phyloP scores from a whole-genome alignment of 2,329 filamentous ascomycete species.

The Mariannaea elegans region DNA sequence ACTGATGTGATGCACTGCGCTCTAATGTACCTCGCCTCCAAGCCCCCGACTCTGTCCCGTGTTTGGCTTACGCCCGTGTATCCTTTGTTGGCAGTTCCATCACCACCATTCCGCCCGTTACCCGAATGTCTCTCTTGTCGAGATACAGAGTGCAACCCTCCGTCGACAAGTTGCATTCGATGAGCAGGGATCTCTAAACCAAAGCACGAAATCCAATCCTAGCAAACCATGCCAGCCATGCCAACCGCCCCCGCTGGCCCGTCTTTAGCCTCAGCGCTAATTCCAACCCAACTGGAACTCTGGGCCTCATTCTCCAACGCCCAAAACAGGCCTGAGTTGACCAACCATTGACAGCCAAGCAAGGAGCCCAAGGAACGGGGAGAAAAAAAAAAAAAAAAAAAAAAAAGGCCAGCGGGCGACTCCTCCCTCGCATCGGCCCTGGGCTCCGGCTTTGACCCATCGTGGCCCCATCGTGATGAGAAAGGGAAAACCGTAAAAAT shows the following conservation, averaged over 20 bases:
- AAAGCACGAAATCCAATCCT: conserved; percentile 11
- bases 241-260: conserved; percentile 28
- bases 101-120: background rate
- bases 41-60: conserved; percentile 16
- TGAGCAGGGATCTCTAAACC: conserved; percentile 10
- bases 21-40: conserved; percentile 19
- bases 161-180: background rate
- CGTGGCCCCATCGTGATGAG: conserved; percentile 18
- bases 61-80: background rate
- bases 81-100: background rate
- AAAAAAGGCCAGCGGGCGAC: background rate
- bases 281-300: conserved; percentile 28
- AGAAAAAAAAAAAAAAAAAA: background rate
- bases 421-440: conserved; percentile 13
- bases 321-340: background rate
- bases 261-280: conserved; percentile 40
- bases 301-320: conserved; percentile 11
- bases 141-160: background rate
- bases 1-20: background rate
- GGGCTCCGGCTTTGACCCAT: conserved; percentile 9
- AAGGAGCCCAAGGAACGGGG: background rate
- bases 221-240: background rate
- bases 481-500: conserved; percentile 17
- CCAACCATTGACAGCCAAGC: background rate
- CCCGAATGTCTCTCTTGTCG: background rate